Evolutionary conservation across 805 yeast genomes (phyloP).

Genomic region (Nakazawaea siamensis): DNA sequence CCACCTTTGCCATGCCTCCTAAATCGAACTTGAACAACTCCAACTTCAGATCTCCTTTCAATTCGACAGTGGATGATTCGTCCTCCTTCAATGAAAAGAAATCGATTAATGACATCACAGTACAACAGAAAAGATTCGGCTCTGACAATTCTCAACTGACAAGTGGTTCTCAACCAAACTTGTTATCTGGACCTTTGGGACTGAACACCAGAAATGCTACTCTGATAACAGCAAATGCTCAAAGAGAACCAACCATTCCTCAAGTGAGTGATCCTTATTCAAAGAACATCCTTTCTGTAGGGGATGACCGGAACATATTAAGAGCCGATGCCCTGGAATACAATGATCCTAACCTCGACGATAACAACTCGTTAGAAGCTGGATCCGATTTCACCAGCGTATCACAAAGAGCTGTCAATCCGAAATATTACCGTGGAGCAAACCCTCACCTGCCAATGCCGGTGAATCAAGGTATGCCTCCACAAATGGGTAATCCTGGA

Average conservation of each 20-base stretch:
- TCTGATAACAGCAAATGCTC: neutral
- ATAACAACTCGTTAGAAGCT: slow-evolving; percentile 21
- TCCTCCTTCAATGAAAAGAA: slow-evolving; percentile 12
- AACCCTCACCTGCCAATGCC: slow-evolving; percentile 5
- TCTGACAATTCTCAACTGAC: slow-evolving; percentile 9
- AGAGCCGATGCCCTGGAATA: slow-evolving; percentile 7
- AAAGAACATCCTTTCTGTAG: neutral
- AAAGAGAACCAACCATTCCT: slow-evolving; percentile 11
- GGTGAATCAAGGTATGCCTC: slow-evolving; percentile 12
- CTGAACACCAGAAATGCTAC: neutral
- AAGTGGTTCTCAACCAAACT: slow-evolving; percentile 4
- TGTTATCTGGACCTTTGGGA: neutral
- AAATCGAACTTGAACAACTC: slow-evolving; percentile 4
- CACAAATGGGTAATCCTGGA: slow-evolving; percentile 14
- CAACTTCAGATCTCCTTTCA: slow-evolving; percentile 1
- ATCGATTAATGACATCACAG: slow-evolving; percentile 12
- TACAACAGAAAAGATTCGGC: slow-evolving; percentile 6
- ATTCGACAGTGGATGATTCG: neutral
- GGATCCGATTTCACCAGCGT: slow-evolving; percentile 72
- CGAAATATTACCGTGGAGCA: slow-evolving; percentile 36
- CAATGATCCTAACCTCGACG: slow-evolving; percentile 11
- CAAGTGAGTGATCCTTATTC: slow-evolving; percentile 11
- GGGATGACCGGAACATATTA: slow-evolving; percentile 12
- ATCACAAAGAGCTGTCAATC: slow-evolving; percentile 69
- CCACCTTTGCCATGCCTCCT: slow-evolving; percentile 5